Percentiles rank a stretch among this genome's conserved stretches.
These are phyloP conservation scores for Actinomortierella wolfii DNA, from an alignment of 371 early-diverging fungal species.

Conservation along the genomic window DNA sequence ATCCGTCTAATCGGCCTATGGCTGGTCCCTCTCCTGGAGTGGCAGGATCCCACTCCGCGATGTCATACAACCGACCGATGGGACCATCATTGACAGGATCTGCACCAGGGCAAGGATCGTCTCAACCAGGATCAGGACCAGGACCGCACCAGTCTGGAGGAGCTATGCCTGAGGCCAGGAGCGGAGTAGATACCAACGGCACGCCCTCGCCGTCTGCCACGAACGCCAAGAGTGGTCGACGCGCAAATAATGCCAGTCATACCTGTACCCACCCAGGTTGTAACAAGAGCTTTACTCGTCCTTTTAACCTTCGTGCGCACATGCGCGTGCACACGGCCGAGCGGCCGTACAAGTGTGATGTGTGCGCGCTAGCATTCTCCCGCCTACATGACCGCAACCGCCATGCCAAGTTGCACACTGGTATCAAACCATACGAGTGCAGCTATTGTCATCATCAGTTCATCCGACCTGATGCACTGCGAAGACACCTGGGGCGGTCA, in stretches of 20 bases:
- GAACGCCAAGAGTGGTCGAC: constrained; percentile 5
- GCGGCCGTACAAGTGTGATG: constrained; percentile 70
- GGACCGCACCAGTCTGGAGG: too few relatives aligned
- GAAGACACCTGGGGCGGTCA: constrained; percentile 55
- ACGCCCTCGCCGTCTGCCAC: not conserved
- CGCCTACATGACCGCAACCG: constrained; percentile 85
- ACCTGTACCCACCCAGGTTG: constrained; percentile 61
- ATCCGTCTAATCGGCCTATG: too few relatives aligned
- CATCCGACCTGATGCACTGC: constrained; percentile 73
- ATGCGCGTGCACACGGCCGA: constrained; percentile 77
- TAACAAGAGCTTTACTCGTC: constrained; percentile 76
- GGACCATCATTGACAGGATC: too few relatives aligned
- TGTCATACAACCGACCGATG: too few relatives aligned
- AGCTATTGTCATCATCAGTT: constrained; percentile 58
- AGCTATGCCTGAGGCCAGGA: not conserved
- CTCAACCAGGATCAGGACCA: too few relatives aligned
- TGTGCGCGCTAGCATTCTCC: constrained; percentile 67
- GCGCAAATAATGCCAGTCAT: constrained; percentile 25
- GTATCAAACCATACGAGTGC: constrained; percentile 68
- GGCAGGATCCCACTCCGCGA: too few relatives aligned
- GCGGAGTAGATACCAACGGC: not conserved
- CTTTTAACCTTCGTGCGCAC: constrained; percentile 84
- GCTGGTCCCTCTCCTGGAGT: too few relatives aligned
- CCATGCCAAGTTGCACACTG: constrained; percentile 72
- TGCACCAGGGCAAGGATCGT: too few relatives aligned